Evolutionary conservation across 2,329 filamentous ascomycete species (phyloP), one percentile per base, ranked within the genome.

Genomic region (Waltergamsia citrina): DNA sequence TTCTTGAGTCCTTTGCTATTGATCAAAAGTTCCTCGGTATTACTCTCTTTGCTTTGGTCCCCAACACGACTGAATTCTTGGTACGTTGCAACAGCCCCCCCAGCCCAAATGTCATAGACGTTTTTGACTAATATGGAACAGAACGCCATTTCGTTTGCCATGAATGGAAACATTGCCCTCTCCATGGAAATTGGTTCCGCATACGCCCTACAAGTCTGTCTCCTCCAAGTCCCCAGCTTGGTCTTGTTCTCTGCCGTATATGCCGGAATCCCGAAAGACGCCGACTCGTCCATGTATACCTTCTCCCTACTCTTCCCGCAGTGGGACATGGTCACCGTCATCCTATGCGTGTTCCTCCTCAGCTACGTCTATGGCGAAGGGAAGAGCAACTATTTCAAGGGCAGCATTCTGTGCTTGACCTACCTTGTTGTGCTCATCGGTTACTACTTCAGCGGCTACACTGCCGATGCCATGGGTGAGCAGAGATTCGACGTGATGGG

Each of bases 311-410:
- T 96, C 29, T 96, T 98, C 63, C 92, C 92, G 2, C 92, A 98
- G 57, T 98, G 90, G 90, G 92, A 98, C 56, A 93, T 98, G 85
- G 81, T 96, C 10, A 94, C 85, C 1, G 86, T 96, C 12, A 94
- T 96, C 39, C 64, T 98, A 12, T 95, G 90, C 50, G 87, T 98
- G 14, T 94, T 98, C 64, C 65, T 98, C 37, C 76, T 98, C 44
- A 94, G 87, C 50, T 94, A 96, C 66, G 90, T 98, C 68, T 94
- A 96, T 48, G 85, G 90, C 33, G 92, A 98, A 62, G 92, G 92
- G 26, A 98, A 98, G 75, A 96, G 88, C 67, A 98, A 98, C 60
- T 98, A 98, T 60, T 98, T 98, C 76, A 98, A 98, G 65, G 92
- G 92, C 33, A 94, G 85, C 43, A 95, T 96, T 46, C 69, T 98